Percentiles rank a stretch among this genome's conserved stretches.
phyloP scores from a whole-genome alignment of 108 stramenopile genomes.

The Chaetoceros muelleri region DNA sequence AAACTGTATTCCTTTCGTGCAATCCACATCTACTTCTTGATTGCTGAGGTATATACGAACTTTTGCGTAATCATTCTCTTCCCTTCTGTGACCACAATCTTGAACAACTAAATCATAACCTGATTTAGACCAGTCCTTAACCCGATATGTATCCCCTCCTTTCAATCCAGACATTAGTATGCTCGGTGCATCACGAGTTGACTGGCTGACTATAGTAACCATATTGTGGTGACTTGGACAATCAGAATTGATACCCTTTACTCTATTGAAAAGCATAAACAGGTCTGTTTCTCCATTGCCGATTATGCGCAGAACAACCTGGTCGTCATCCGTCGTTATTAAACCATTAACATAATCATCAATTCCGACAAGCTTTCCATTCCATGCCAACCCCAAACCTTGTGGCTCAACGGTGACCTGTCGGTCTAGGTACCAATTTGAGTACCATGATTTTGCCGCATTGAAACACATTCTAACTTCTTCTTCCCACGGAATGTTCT shows the following conservation, averaged over 20 bases:
- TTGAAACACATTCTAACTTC: conserved; percentile 1
- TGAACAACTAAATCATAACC: not conserved
- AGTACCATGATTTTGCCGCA: conserved; percentile 2
- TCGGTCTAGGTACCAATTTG: not conserved
- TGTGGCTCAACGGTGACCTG: not conserved
- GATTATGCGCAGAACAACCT: not conserved
- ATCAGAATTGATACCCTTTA: not conserved
- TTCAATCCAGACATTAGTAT: not conserved
- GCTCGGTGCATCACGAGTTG: not conserved
- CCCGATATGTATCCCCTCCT: not conserved
- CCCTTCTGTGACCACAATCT: not conserved
- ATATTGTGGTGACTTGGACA: not conserved
- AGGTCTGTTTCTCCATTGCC: not conserved
- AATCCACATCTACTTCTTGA: not conserved
- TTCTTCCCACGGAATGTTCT: not conserved
- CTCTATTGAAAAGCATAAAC: conserved; percentile 2
- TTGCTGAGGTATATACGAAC: not conserved
- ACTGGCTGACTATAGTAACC: not conserved
- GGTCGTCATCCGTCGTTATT: not conserved
- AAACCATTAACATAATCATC: conserved; percentile 2
- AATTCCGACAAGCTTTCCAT: conserved; percentile 2
- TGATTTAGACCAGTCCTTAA: not conserved
- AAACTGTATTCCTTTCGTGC: not conserved
- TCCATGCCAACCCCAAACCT: not conserved
- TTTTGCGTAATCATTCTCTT: not conserved